Evolutionary conservation across 148 eudicot species (phyloP), one percentile per base, ranked within the genome.

Genomic region (Selenicereus undatus): DNA sequence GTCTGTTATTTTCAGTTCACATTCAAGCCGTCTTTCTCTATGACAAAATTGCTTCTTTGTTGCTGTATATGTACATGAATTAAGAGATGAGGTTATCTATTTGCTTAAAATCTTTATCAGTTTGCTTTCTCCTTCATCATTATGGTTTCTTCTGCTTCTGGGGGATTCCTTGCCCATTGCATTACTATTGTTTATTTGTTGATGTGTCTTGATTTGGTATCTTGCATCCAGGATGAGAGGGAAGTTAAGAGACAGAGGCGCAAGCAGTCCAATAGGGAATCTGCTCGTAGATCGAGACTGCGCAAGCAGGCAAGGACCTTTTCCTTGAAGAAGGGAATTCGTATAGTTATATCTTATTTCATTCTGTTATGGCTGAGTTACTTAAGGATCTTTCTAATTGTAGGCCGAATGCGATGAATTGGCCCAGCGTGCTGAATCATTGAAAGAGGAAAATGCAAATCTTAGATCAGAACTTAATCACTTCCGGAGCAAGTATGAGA

Each of bases 261-360:
- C 82, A 96, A 96, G 88, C 99, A 96, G 85, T 93, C 99, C 20
- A 93, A 96, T 86, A 88, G 98, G 86, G 99, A 96, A 88, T 93
- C 99, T 81, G 99, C 99, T 80, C 95, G 99, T 42, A 81, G 98
- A 65, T 96, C 99, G 70, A 92, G 99, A 83, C 85, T 96, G 86
- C 91, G 99, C 71, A 93, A 96, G 89, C 99, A 96, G 98, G 99
- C 89, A 85, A 74, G 77, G 71, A 58, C 75, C 69, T 65, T 24
- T 32, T 32, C 32, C 32, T 32, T 1, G 32, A 2, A 24, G 11
- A 65, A 65, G 26, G 29, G 26, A 65, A 65, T 7, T 26, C 13
- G 32, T n/a, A 65, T 4, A 24, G 1, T 11, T 65, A n/a, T 65
- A 1, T n/a, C 74, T 32, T 12, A 7, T 70, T 52, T 56, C 39